Evolutionary conservation across 495 filamentous ascomycete genomes (phyloP).

Genomic region (Penicillium nucicola): DNA sequence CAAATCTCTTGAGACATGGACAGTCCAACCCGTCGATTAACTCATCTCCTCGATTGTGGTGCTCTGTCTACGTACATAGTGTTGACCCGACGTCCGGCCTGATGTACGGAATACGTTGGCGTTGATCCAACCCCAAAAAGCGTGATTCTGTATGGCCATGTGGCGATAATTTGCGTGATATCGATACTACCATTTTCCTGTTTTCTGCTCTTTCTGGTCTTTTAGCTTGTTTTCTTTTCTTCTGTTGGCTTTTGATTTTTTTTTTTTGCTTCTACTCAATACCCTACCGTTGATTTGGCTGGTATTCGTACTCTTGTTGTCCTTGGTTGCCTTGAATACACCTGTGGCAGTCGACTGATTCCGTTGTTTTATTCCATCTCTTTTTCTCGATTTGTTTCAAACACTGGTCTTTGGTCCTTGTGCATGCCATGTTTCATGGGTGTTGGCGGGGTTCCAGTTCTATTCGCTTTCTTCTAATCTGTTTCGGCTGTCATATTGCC

Average conservation of each 20-base stretch:
- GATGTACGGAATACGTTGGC: constrained; percentile 9
- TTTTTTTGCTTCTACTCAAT: constrained; percentile 21
- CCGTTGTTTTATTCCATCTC: not conserved
- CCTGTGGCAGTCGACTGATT: constrained; percentile 1
- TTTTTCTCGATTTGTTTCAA: not conserved
- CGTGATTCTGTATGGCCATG: not conserved
- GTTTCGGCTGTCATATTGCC: no score
- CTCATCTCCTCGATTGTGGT: not conserved
- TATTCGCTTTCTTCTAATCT: no score
- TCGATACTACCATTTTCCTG: constrained; percentile 14
- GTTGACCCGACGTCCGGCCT: constrained; percentile 7
- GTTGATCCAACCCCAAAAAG: constrained; percentile 22
- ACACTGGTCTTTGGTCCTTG: not conserved
- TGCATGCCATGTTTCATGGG: not conserved
- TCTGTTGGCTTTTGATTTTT: constrained; percentile 1
- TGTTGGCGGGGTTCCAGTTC: not conserved
- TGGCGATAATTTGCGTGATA: constrained; percentile 7
- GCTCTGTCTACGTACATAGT: constrained; percentile 24
- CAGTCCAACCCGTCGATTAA: not conserved
- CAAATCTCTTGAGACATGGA: not conserved
- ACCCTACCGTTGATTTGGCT: constrained; percentile 32
- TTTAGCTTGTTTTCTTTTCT: constrained; percentile 1
- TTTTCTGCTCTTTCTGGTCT: not conserved
- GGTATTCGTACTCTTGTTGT: constrained; percentile 27
- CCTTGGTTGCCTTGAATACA: constrained; percentile 1